Evolutionary conservation across 1,284 basidiomycete species (phyloP).

Genomic region (Irpex sp.): DNA sequence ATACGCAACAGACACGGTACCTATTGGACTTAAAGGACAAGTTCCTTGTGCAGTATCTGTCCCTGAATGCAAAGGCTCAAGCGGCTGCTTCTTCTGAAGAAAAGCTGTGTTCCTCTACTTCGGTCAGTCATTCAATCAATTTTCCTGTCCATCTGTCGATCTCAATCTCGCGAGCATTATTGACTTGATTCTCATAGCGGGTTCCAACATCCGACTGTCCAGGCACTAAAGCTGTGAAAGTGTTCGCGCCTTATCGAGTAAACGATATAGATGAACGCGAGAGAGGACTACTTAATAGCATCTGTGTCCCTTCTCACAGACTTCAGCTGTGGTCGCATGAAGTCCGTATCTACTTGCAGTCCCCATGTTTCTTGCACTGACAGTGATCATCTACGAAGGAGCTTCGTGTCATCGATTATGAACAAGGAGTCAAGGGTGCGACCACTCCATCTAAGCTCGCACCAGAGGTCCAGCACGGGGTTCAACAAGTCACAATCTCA

Average conservation of each 20-base stretch:
- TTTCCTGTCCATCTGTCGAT: neutral
- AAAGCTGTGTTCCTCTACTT: too few relatives aligned
- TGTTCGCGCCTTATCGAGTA: neutral
- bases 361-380: neutral
- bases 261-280: too few relatives aligned
- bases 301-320: neutral
- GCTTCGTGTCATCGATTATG: neutral
- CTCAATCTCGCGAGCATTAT: neutral
- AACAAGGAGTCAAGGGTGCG: neutral
- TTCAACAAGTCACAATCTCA: neutral
- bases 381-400: neutral
- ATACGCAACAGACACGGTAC: conserved; percentile 19
- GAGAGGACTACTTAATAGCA: neutral
- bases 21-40: conserved; percentile 12
- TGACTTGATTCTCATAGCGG: neutral
- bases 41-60: conserved; percentile 16
- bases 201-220: neutral
- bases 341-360: neutral
- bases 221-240: neutral
- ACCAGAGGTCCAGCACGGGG: neutral
- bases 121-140: too few relatives aligned
- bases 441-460: neutral
- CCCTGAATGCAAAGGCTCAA: neutral
- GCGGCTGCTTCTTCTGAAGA: neutral
- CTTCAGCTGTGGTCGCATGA: neutral